Evolutionary conservation across 495 filamentous ascomycete species (phyloP).

Genomic region (Delitschia confertaspora): DNA sequence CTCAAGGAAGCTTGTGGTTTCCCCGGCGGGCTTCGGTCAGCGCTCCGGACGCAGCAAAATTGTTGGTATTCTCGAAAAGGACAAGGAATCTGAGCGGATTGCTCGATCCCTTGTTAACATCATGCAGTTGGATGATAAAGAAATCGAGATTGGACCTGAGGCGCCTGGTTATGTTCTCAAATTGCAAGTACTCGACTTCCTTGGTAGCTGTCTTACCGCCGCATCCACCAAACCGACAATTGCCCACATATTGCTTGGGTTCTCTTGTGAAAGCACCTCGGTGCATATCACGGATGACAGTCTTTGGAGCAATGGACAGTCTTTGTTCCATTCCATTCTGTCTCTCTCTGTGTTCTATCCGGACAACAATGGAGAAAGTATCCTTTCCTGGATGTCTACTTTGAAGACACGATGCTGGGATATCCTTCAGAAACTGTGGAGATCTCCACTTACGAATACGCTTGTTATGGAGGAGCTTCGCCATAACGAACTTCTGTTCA

Average conservation of each 20-base stretch:
- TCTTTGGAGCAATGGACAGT: slow-evolving; percentile 55
- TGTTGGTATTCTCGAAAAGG: slow-evolving; percentile 64
- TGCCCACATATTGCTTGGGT: slow-evolving; percentile 85
- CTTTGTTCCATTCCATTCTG: slow-evolving; percentile 76
- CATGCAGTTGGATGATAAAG: slow-evolving; percentile 51
- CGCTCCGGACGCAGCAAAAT: slow-evolving; percentile 61
- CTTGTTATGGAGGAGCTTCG: slow-evolving; percentile 71
- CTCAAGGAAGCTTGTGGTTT: slow-evolving; percentile 58
- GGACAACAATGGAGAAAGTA: slow-evolving; percentile 47
- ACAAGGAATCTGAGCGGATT: slow-evolving; percentile 60
- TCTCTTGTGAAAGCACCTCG: slow-evolving; percentile 58
- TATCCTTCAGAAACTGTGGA: slow-evolving; percentile 73
- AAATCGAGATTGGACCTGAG: slow-evolving; percentile 53
- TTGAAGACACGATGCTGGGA: slow-evolving; percentile 68
- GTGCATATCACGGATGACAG: slow-evolving; percentile 55
- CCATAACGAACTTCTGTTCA: slow-evolving; percentile 61
- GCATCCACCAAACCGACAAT: slow-evolving; percentile 66
- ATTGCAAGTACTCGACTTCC: slow-evolving; percentile 66
- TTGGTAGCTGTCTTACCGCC: slow-evolving; percentile 65
- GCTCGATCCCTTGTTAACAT: slow-evolving; percentile 56
- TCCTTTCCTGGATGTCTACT: slow-evolving; percentile 61
- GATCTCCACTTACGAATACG: slow-evolving; percentile 65
- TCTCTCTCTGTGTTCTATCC: slow-evolving; percentile 55
- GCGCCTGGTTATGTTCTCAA: slow-evolving; percentile 67
- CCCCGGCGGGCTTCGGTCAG: slow-evolving; percentile 27